Base-by-base conservation (phyloP, 1,284 basidiomycete genomes). In the Vanrija pseudolonga region DNA sequence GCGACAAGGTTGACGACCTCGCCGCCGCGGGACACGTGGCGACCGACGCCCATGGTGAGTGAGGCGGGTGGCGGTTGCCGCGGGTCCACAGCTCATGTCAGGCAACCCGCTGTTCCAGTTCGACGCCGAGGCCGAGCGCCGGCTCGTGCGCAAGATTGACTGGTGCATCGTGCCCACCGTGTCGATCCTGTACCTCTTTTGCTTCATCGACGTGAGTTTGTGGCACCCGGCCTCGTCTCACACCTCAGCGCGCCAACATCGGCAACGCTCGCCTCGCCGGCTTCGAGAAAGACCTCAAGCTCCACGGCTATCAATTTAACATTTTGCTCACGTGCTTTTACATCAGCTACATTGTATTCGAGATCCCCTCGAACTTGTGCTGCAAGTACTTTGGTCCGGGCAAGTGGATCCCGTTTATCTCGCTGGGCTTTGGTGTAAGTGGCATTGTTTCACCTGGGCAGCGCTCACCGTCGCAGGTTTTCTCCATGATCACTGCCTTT, bases 311-410 rank as follows among this genome's bases (percentile, higher is more conserved):
- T 23, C 40, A 42, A 15, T 36, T 26, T 20, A 41, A 32, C 39
- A 32, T 32, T 18, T 15, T n/a, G 17, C n/a, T 40, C 11, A 40
- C 38, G 19, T 32, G n/a, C 8, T 77, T 47, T 62, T 77, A 12
- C 46, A 69, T 70, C 38, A 67, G 67, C 15, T 72, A 75, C 56
- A 66, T 71, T 24, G 47, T 65, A 4, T 50, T 50, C 18, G 50
- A 56, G 46, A 55, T 57, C 48, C 55, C 53, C 1, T 50, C 47
- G 40, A 53, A 64, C 61, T 9, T 57, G 47, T 24, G 41, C 51
- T 53, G 58, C 58, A 46, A 60, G 61, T 40, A 50, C 26, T 46
- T 61, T 38, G 56, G 55, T 6, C 55, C 55, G 1, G 51, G 54
- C 24, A 53, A 48, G 45, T 55, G 55, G 55, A 36, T 61, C 20